These are phyloP conservation scores for Citrus hindsii DNA, from an alignment of 345 rosid species.

Conservation along the genomic window DNA sequence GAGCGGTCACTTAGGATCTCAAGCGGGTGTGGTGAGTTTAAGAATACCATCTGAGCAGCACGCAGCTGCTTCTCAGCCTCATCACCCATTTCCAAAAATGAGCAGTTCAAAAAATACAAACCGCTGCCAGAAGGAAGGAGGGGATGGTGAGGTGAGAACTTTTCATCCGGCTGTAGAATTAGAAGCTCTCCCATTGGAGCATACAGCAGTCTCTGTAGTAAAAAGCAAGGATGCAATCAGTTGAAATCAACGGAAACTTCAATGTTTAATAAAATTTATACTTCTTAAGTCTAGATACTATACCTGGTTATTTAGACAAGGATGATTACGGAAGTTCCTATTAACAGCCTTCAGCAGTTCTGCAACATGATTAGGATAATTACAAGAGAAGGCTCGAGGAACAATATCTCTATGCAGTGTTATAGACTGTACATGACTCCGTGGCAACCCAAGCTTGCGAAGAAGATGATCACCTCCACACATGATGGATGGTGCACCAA, in stretches of 20 bases:
- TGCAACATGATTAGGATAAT: conserved; percentile 75
- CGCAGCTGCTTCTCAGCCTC: conserved; percentile 57
- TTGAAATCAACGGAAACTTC: background rate
- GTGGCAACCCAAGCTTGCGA: conserved; percentile 73
- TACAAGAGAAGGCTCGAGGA: conserved; percentile 95
- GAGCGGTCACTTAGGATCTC: conserved; percentile 84
- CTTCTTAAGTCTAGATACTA: background rate
- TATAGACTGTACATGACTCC: conserved; percentile 63
- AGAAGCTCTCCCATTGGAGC: conserved; percentile 95
- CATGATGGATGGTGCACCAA: conserved; percentile 93
- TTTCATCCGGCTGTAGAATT: conserved; percentile 89
- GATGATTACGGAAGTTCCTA: conserved; percentile 75
- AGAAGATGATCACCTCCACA: conserved; percentile 91
- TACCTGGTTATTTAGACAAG: conserved; percentile 87
- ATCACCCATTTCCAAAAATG: conserved; percentile 34
- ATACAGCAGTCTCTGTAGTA: conserved; percentile 64
- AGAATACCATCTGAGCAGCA: conserved; percentile 67
- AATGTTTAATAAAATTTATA: background rate
- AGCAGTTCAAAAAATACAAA: conserved; percentile 52
- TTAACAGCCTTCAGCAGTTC: conserved; percentile 86
- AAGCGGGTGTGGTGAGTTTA: conserved; percentile 96
- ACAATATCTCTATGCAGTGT: conserved; percentile 94
- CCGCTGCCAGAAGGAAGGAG: conserved; percentile 96
- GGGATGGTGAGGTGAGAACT: conserved; percentile 77
- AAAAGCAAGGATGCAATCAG: background rate